These are phyloP conservation scores for Euphorbia schlechtendalii DNA, from an alignment of 441 rosid genomes.

Conservation along the genomic window DNA sequence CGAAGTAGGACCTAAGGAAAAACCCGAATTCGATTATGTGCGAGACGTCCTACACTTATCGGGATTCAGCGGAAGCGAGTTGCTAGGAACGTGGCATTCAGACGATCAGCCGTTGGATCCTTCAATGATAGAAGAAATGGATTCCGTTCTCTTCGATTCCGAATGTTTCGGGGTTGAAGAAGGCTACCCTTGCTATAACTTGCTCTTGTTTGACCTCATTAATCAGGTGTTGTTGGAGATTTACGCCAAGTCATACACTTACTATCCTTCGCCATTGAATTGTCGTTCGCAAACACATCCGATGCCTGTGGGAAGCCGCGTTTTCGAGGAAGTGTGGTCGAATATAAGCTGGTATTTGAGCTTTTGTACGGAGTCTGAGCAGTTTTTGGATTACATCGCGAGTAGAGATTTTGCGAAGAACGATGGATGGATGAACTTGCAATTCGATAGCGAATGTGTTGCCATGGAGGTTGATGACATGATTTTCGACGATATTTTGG, in stretches of 20 bases:
- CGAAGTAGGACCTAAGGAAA: conserved; percentile 41
- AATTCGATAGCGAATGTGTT: conserved; percentile 61
- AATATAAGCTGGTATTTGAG: conserved; percentile 50
- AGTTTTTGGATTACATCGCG: conserved; percentile 35
- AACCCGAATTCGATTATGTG: conserved; percentile 51
- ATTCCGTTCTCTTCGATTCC: conserved; percentile 40
- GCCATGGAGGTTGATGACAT: conserved; percentile 68
- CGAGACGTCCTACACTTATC: conserved; percentile 64
- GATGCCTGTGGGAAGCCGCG: conserved; percentile 51
- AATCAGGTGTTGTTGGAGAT: conserved; percentile 61
- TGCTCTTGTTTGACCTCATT: conserved; percentile 60
- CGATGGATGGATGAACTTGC: conserved; percentile 80
- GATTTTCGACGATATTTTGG: conserved; percentile 63
- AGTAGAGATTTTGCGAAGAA: conserved; percentile 43
- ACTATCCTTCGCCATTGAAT: conserved; percentile 48
- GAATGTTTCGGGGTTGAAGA: conserved; percentile 34
- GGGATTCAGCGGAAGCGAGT: conserved; percentile 49
- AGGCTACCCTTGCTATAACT: conserved; percentile 37
- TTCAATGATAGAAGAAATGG: conserved; percentile 41
- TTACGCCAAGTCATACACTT: conserved; percentile 48
- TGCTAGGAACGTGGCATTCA: conserved; percentile 57
- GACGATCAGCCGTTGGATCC: conserved; percentile 68
- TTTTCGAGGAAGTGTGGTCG: conserved; percentile 70
- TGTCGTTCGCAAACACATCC: conserved; percentile 41
- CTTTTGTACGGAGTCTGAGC: conserved; percentile 28